Evolutionary conservation across 2,329 filamentous ascomycete species (phyloP).

Genomic region (Cercospora zeina): DNA sequence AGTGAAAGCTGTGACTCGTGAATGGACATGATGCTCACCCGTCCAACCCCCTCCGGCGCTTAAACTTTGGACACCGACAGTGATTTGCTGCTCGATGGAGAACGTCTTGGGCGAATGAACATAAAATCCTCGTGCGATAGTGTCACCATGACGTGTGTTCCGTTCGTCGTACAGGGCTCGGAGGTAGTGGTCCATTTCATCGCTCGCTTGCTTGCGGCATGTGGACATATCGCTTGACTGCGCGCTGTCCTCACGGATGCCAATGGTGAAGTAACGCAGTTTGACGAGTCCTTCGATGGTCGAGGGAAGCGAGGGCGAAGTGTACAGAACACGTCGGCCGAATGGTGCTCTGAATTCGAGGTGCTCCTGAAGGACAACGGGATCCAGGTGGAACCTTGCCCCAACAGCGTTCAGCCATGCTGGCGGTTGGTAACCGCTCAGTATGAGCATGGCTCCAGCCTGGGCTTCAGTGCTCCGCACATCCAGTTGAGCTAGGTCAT

Average conservation of each 20-base stretch:
- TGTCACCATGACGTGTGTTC: background rate
- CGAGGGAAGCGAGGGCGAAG: background rate
- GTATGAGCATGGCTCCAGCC: background rate
- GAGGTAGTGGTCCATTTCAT: background rate
- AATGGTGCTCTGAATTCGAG: background rate
- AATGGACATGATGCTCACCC: background rate
- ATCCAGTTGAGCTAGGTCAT: background rate
- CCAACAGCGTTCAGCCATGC: background rate
- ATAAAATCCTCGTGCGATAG: background rate
- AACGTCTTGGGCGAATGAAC: background rate
- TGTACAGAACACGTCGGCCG: background rate
- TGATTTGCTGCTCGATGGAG: background rate
- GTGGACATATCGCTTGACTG: background rate
- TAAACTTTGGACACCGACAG: background rate
- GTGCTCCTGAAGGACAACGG: background rate
- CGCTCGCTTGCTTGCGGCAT: background rate
- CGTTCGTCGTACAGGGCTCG: background rate
- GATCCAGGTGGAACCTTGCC: background rate
- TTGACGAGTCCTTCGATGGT: background rate
- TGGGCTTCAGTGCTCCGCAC: background rate
- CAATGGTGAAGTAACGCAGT: slow-evolving; percentile 3
- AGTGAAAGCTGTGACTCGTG: background rate
- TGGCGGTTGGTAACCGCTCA: background rate
- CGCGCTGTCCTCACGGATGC: background rate
- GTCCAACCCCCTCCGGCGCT: background rate